Conservation (phyloP, 805 yeast genomes). For the Kluyveromyces nonfermentans region DNA sequence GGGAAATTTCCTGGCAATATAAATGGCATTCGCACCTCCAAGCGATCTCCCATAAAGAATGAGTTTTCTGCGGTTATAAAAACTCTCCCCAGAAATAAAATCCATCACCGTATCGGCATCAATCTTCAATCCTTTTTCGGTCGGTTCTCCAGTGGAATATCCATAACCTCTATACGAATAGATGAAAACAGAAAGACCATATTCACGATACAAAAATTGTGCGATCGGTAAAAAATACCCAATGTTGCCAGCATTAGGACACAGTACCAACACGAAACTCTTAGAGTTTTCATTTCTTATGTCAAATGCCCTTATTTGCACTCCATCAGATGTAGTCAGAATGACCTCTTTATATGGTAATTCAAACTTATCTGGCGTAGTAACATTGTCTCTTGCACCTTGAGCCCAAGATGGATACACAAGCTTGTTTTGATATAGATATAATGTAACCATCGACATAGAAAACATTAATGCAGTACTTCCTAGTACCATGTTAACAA, state of each 20-base stretch:
- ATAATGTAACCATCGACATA: conserved; percentile 42
- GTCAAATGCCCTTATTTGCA: conserved; percentile 54
- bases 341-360: conserved; percentile 55
- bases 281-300: conserved; percentile 30
- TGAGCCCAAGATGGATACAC: conserved; percentile 82
- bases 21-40: conserved; percentile 92
- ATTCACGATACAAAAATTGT: conserved; percentile 48
- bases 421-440: conserved; percentile 51
- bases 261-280: conserved; percentile 62
- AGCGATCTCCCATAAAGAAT: conserved; percentile 80
- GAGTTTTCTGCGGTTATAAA: conserved; percentile 40
- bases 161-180: conserved; percentile 93
- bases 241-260: conserved; percentile 95
- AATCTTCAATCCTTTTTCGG: conserved; percentile 67
- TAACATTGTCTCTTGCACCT: conserved; percentile 60
- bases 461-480: conserved; percentile 38
- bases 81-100: conserved; percentile 43
- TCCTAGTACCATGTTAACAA: conserved; percentile 31
- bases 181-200: conserved; percentile 69
- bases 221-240: conserved; percentile 85
- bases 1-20: conserved; percentile 57
- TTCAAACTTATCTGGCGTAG: conserved; percentile 63
- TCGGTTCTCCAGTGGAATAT: conserved; percentile 61
- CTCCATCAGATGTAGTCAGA: conserved; percentile 62
- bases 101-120: conserved; percentile 72